Base-by-base conservation (phyloP, 202 grass and related monocot genomes). In the Zoysia matrella region DNA sequence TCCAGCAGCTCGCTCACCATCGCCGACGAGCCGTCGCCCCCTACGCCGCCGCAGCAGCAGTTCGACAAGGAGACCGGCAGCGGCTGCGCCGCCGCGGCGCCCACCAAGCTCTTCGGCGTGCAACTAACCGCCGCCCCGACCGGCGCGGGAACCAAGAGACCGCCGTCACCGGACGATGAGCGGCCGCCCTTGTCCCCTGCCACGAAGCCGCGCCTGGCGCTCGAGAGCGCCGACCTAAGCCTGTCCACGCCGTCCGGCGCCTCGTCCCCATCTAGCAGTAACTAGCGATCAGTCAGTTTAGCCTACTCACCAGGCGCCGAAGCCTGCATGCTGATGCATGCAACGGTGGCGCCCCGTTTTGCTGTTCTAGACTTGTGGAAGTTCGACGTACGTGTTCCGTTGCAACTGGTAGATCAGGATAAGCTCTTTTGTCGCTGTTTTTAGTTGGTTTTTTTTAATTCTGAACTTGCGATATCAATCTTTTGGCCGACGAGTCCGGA, bases 1-100 rank as follows among this genome's bases (percentile, higher is more conserved):
- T 99, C 97, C 18, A 99, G 97, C 80, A 99, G 97, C 82, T 99
- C 97, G 2, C 91, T 99, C 22, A 99, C 97, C 71, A 99, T 99
- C 80, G 94, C 86, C 6, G 97, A 94, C 2, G 90, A 96, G 80
- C 91, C 84, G 0, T 93, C 91, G 2, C 90, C 87, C 0, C 88
- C 0, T 36, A 36, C 30, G 30, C 30, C 80, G 4, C 82, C 80
- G 0, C 70, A 61, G 73, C 86, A 90, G 5, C 55, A 71, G 9
- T 30, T 60, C 1, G 39, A 62, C 18, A 73, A 87, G 11, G 76
- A 87, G 81, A 83, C 79, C 71, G 88, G 80, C 11, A 88, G 86
- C 2, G 91, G 86, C 80, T 36, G 30, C 30, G 30, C 30, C 30
- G 30, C 30, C 30, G 30, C 30, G 30, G 77, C 63, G n/a, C 85